These are phyloP conservation scores for Anthoceros angustus DNA, from an alignment of 225 moss, liverwort and hornwort species.

Conservation along the genomic window DNA sequence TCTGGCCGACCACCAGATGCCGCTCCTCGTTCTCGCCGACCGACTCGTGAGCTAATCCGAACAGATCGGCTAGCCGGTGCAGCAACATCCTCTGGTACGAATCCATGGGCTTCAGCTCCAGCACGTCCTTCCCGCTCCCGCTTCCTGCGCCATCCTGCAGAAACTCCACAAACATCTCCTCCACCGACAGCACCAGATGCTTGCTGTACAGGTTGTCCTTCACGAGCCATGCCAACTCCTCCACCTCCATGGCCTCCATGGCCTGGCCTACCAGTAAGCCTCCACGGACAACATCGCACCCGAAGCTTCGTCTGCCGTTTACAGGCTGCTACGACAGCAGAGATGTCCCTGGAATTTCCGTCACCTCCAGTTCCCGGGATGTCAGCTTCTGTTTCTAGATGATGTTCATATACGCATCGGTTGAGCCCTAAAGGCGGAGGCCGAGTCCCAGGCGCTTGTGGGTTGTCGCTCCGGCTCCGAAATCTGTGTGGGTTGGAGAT, in stretches of 20 bases:
- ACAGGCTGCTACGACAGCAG: not conserved
- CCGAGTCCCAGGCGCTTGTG: not conserved
- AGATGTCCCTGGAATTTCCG: no score
- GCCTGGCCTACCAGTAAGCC: not conserved
- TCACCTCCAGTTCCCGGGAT: no score
- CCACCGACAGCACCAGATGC: conserved; percentile 70
- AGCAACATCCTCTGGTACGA: conserved; percentile 96
- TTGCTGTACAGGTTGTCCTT: conserved; percentile 85
- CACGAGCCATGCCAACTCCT: conserved; percentile 93
- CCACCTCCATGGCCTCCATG: conserved; percentile 12
- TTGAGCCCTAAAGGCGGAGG: not conserved
- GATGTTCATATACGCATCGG: not conserved
- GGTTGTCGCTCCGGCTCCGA: not conserved
- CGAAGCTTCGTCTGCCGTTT: not conserved
- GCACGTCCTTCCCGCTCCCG: conserved; percentile 55
- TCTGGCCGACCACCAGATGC: conserved; percentile 56
- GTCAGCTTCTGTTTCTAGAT: no score
- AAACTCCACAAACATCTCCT: conserved; percentile 89
- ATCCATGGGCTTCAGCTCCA: conserved; percentile 86
- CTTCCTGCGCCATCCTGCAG: conserved; percentile 25
- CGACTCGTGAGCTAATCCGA: conserved; percentile 76
- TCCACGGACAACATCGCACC: not conserved
- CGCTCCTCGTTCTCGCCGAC: conserved; percentile 75
- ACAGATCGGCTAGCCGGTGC: conserved; percentile 82
- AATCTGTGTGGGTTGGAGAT: conserved; percentile 1